Conservation (phyloP, 1,284 basidiomycete species). For the Cryptococcus sp. region DNA sequence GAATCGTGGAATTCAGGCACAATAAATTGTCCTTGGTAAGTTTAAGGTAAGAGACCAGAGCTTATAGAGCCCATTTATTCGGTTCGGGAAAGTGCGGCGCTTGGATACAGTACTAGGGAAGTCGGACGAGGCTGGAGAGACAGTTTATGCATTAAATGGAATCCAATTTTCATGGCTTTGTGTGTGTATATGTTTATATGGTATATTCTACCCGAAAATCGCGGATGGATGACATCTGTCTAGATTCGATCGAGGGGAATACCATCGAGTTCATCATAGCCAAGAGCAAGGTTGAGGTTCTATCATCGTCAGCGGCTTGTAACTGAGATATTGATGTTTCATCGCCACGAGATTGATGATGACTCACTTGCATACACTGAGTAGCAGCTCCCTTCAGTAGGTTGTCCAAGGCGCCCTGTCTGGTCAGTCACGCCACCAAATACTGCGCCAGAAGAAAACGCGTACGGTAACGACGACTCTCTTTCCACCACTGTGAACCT, state of each 20-base stretch:
- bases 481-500: conserved; percentile 83
- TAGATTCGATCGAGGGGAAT: conserved; percentile 55
- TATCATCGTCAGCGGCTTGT: conserved; percentile 45
- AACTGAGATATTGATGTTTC: not conserved
- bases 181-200: too few species aligned
- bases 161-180: too few species aligned
- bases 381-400: conserved; percentile 96
- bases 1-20: too few species aligned
- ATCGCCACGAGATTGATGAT: not conserved
- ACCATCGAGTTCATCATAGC: conserved; percentile 84
- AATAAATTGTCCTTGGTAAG: too few species aligned
- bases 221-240: not conserved
- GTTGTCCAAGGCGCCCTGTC: conserved; percentile 86
- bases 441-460: not conserved
- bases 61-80: too few species aligned
- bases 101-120: too few species aligned
- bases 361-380: conserved; percentile 82
- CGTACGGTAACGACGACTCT: conserved; percentile 84
- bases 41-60: too few species aligned
- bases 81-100: too few species aligned
- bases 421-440: not conserved
- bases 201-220: not conserved
- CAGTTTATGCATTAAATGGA: too few species aligned
- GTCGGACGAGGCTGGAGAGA: too few species aligned
- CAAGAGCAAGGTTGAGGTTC: conserved; percentile 93